Evolutionary conservation across 768 basidiomycete genomes (phyloP).

Genomic region (Tephrocybe rancida): DNA sequence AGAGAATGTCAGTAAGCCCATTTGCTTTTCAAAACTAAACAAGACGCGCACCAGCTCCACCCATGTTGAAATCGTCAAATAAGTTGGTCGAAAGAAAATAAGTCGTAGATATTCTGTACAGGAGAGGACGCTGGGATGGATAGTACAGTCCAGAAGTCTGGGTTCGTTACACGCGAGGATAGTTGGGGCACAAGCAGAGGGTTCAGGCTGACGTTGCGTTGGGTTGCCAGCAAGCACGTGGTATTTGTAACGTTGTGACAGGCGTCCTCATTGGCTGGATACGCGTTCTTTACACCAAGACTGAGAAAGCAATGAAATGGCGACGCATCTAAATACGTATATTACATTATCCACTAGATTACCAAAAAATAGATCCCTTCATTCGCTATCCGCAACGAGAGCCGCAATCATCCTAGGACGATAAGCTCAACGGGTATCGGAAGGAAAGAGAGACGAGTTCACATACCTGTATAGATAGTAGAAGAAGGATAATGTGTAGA

Average conservation of each 20-base stretch:
- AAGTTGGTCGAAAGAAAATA: slow-evolving; percentile 12
- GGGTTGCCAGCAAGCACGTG: slow-evolving; percentile 15
- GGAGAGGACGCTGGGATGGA: slow-evolving; percentile 1
- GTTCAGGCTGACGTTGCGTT: slow-evolving; percentile 18
- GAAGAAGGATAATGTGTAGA: slow-evolving; percentile 90
- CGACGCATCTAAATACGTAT: slow-evolving; percentile 8
- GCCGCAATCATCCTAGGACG: slow-evolving; percentile 81
- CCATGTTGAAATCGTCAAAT: slow-evolving; percentile 33
- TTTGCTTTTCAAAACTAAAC: slow-evolving; percentile 2
- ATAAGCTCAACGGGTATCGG: background rate
- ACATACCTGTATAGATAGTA: slow-evolving; percentile 87
- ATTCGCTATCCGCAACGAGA: slow-evolving; percentile 78
- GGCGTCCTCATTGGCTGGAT: background rate
- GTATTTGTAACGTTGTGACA: slow-evolving; percentile 11
- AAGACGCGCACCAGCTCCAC: slow-evolving; percentile 41
- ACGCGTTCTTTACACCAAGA: background rate
- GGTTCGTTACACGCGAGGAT: slow-evolving; percentile 3
- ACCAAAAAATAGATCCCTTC: slow-evolving; percentile 15
- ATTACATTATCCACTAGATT: slow-evolving; percentile 8
- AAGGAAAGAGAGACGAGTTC: background rate
- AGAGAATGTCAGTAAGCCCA: slow-evolving; percentile 13
- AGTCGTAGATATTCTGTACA: slow-evolving; percentile 3
- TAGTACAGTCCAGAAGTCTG: slow-evolving; percentile 1
- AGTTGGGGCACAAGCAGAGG: slow-evolving; percentile 5
- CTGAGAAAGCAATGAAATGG: slow-evolving; percentile 3